These are phyloP conservation scores for Petunia axillaris DNA, from an alignment of 257 asterid genomes.

Conservation along the genomic window DNA sequence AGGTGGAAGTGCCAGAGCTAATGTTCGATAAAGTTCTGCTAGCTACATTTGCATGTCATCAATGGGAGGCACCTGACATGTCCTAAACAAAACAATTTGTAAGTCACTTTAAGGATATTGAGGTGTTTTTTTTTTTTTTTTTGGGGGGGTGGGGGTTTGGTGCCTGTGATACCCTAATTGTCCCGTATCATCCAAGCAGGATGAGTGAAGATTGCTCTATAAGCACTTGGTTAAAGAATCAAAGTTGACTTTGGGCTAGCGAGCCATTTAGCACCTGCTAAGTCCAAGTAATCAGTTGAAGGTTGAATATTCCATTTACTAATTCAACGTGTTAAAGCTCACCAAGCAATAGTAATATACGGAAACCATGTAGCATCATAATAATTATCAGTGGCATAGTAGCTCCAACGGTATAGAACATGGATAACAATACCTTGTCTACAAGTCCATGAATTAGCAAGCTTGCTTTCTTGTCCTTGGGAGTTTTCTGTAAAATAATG, in stretches of 20 bases:
- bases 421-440: constrained; percentile 61
- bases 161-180: not conserved
- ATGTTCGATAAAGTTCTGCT: not conserved
- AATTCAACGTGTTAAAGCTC: constrained; percentile 1
- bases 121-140: not conserved
- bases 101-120: constrained; percentile 1
- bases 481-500: constrained; percentile 70
- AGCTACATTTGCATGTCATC: constrained; percentile 4
- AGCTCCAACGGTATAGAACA: not conserved
- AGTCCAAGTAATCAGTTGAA: constrained; percentile 15
- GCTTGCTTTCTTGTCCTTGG: constrained; percentile 96
- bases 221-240: not conserved
- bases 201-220: not conserved
- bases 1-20: not conserved
- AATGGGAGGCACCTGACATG: constrained; percentile 10
- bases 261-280: not conserved
- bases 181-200: not conserved
- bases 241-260: not conserved
- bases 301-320: not conserved
- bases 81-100: constrained; percentile 19
- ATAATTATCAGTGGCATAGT: constrained; percentile 2
- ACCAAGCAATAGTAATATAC: not conserved
- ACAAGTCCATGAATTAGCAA: constrained; percentile 88
- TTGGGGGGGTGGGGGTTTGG: not conserved
- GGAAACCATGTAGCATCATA: not conserved